These are phyloP conservation scores for Penicillium desertorum DNA, from an alignment of 495 filamentous ascomycete genomes.

Conservation along the genomic window DNA sequence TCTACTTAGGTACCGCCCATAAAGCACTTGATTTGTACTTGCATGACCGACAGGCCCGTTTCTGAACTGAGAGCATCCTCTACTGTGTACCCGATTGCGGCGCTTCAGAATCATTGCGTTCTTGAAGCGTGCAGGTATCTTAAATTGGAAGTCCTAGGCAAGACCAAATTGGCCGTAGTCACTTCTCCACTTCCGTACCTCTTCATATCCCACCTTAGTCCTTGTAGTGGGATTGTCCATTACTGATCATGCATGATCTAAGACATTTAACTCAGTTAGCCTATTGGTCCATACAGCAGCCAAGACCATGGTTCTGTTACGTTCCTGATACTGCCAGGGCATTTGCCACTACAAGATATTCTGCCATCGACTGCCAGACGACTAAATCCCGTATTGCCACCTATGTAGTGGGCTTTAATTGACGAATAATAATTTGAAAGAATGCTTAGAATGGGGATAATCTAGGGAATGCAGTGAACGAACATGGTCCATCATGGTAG, in stretches of 20 bases:
- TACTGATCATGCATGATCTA: neutral
- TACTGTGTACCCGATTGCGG: too few species aligned
- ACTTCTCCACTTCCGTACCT: constrained; percentile 3
- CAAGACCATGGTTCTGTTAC: too few species aligned
- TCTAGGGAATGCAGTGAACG: neutral
- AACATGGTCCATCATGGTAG: neutral
- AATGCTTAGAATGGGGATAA: neutral
- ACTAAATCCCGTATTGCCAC: neutral
- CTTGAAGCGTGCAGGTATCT: neutral
- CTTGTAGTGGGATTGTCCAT: neutral
- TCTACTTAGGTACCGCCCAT: neutral
- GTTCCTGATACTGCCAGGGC: neutral
- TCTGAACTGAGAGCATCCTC: too few species aligned
- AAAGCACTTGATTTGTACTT: constrained; percentile 8
- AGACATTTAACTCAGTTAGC: neutral
- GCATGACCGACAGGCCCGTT: too few species aligned
- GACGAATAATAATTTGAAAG: neutral
- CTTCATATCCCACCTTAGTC: neutral
- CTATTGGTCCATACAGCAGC: neutral
- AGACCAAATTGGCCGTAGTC: neutral
- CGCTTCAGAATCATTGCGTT: neutral
- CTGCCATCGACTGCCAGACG: neutral
- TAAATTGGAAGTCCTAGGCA: neutral
- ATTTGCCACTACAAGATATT: constrained; percentile 1
- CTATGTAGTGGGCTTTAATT: neutral